Base-by-base conservation (phyloP, 805 yeast species). In the Starmerella lactis-condensi region DNA sequence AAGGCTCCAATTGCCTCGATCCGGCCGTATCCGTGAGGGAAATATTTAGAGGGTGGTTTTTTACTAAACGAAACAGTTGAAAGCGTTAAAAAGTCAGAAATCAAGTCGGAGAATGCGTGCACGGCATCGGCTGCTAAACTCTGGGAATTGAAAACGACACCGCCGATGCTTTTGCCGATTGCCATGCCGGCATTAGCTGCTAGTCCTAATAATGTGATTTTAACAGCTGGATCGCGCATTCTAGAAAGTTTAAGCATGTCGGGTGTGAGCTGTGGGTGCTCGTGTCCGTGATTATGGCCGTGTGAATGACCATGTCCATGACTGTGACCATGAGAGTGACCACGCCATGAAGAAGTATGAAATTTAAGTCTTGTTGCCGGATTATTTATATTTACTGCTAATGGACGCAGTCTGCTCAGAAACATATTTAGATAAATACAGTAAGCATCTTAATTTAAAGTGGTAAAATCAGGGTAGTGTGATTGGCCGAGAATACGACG, bases 81-180 rank as follows among this genome's bases (percentile, higher is more conserved):
- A 34, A 89, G 60, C 0, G 98, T 89, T 41, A 89, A 57, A 28
- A 85, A 66, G 52, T 89, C 98, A 6, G 93, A 77, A 11, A 89
- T 66, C 57, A 85, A 61, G 54, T 89, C 98, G 28, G 91, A 73
- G 14, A 79, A 63, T 0, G 96, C 85, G 56, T 89, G 98, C 18
- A 82, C 73, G 1, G 95, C 83, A 54, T 89, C 98, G 1, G 98
- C 98, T 30, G 83, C 51, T 34, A 89, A 64, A 2, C 95, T 83
- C 51, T 83, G 94, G 0, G 98, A 89, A 52, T 89, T 93, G 65
- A 89, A 89, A 23, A 71, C 71, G 12, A 79, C 61, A 6, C 98
- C 98, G 19, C 96, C 96, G 15, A 71, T 53, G 17, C 82, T 83
- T 52, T 89, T 89, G 20, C 83, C 73, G 2, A 67, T 58, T 0